Conservation (phyloP, 108 stramenopile species). For the Nitzschia sp. region DNA sequence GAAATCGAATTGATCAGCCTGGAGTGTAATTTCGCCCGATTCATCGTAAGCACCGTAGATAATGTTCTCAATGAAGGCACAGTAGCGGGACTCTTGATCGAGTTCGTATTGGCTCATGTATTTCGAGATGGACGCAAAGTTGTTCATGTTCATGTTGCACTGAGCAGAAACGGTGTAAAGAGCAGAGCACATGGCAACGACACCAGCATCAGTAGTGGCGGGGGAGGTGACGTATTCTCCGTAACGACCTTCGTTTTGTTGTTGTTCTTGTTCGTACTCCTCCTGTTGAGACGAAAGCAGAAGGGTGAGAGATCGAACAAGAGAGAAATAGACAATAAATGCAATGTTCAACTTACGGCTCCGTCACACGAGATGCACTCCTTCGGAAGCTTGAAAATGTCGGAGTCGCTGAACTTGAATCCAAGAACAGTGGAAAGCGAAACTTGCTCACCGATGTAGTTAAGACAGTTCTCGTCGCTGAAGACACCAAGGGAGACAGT, state of each 20-base stretch:
- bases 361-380: conserved; percentile 71
- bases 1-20: conserved; percentile 23
- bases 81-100: conserved; percentile 35
- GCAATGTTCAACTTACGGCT: not conserved
- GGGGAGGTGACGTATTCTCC: conserved; percentile 29
- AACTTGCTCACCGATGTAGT: conserved; percentile 48
- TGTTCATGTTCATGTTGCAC: conserved; percentile 40
- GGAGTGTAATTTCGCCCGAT: conserved; percentile 40
- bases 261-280: conserved; percentile 22
- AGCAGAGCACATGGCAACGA: conserved; percentile 37
- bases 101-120: conserved; percentile 34
- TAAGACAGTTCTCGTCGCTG: conserved; percentile 72
- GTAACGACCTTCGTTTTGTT: conserved; percentile 16
- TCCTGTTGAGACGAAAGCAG: not conserved
- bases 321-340: not conserved
- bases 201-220: conserved; percentile 21
- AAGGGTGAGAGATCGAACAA: not conserved
- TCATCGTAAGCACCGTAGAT: conserved; percentile 45
- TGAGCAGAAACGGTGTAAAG: conserved; percentile 29
- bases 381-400: conserved; percentile 39
- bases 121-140: conserved; percentile 17
- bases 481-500: conserved; percentile 76
- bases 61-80: conserved; percentile 52
- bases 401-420: conserved; percentile 30
- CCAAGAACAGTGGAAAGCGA: conserved; percentile 46